A percentile compares a stretch with the other conserved stretches of the same genome.
Conservation (phyloP, 768 basidiomycete genomes). For the Rubroboletus satanas region DNA sequence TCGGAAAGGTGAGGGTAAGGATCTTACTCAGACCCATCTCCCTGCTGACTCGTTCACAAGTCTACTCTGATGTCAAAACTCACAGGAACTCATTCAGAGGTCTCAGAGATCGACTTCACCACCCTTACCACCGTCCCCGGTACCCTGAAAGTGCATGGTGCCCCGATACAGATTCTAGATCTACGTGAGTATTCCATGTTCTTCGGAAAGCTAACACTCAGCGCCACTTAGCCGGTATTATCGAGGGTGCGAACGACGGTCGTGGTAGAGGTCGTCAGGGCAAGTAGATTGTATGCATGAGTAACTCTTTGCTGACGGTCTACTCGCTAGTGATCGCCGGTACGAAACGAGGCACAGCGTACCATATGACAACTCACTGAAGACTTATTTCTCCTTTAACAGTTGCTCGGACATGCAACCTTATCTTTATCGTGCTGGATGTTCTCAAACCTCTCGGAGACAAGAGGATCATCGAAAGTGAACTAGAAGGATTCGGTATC, state of each 20-base stretch:
- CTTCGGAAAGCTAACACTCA: constrained; percentile 9
- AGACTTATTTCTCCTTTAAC: constrained; percentile 8
- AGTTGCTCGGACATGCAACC: constrained; percentile 97
- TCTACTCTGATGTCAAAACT: constrained; percentile 93
- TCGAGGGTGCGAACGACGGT: constrained; percentile 96
- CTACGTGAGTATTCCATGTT: constrained; percentile 54
- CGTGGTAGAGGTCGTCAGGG: constrained; percentile 95
- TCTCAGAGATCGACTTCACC: constrained; percentile 96
- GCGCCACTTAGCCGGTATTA: constrained; percentile 75
- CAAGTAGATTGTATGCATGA: constrained; percentile 30
- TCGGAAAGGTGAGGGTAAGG: constrained; percentile 66
- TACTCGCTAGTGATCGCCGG: constrained; percentile 64
- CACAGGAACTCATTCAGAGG: constrained; percentile 95
- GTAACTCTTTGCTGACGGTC: constrained; percentile 19
- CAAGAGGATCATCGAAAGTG: constrained; percentile 85
- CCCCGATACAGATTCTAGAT: constrained; percentile 93
- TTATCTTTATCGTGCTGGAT: constrained; percentile 98
- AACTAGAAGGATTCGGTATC: constrained; percentile 98
- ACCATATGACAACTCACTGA: constrained; percentile 6
- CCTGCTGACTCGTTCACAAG: constrained; percentile 36
- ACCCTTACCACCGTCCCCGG: constrained; percentile 94
- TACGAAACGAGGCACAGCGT: constrained; percentile 33
- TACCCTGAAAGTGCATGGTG: constrained; percentile 91
- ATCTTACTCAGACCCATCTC: constrained; percentile 2
- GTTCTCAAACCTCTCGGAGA: constrained; percentile 98